phyloP scores from a whole-genome alignment of 805 yeast species.

The Cephaloascus fragrans region DNA sequence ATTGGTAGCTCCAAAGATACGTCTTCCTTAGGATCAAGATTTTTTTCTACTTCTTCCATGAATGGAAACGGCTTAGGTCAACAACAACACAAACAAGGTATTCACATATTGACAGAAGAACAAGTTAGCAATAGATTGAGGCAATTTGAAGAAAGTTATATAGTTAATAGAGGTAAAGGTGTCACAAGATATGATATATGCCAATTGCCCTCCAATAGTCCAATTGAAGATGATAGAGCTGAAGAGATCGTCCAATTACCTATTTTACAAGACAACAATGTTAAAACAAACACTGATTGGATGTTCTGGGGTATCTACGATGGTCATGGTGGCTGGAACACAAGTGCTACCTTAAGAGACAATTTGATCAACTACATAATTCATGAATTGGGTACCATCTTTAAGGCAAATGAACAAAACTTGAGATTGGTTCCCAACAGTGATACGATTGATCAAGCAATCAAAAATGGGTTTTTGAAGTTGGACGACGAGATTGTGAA shows the following conservation, averaged over 20 bases:
- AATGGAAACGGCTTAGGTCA: slow-evolving; percentile 29
- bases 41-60: slow-evolving; percentile 36
- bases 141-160: slow-evolving; percentile 68
- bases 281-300: slow-evolving; percentile 57
- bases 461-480: slow-evolving; percentile 68
- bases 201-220: slow-evolving; percentile 85
- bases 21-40: slow-evolving; percentile 3
- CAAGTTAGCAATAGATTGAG: slow-evolving; percentile 65
- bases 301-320: slow-evolving; percentile 94
- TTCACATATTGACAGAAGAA: slow-evolving; percentile 50
- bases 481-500: slow-evolving; percentile 83
- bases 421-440: slow-evolving; percentile 56
- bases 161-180: slow-evolving; percentile 79
- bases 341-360: slow-evolving; percentile 78
- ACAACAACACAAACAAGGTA: slow-evolving; percentile 42
- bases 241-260: slow-evolving; percentile 75
- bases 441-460: slow-evolving; percentile 68
- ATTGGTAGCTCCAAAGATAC: neutral
- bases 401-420: slow-evolving; percentile 43
- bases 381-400: slow-evolving; percentile 58
- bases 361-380: slow-evolving; percentile 71
- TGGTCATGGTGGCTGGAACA: slow-evolving; percentile 96
- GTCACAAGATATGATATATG: slow-evolving; percentile 81
- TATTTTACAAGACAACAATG: slow-evolving; percentile 48
- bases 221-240: slow-evolving; percentile 89